Evolutionary conservation across 371 early-diverging fungal species (phyloP), one percentile per base, ranked within the genome.

Genomic region (Catenaria anguillulae): DNA sequence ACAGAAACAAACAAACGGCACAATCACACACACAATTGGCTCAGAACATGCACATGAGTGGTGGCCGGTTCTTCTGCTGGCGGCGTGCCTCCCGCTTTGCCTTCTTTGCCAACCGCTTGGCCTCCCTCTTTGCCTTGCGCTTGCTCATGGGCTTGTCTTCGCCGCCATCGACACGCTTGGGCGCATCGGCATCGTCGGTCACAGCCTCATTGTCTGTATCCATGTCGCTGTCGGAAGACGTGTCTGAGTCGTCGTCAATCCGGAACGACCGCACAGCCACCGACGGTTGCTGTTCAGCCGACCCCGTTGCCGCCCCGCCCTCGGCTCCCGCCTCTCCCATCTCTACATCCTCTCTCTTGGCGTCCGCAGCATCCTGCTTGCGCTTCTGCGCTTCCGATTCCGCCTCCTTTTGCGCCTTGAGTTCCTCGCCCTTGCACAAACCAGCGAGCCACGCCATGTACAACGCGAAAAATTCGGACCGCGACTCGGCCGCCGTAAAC

Each of bases 401-500:
- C 40, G 40, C 10, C 40, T 40, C 40, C 40, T 17, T 17, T 40
- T 5, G 10, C 40, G 40, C 10, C 40, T 5, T 5, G 10, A 40
- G 40, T 17, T 5, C 10, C 40, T 10, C 17, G 40, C 45, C 19
- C 45, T 43, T 43, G 52, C 52, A 58, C 43, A 58, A 17, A 8
- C 15, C 17, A 24, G 42, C 43, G 13, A 58, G 58, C 8, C 24
- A 23, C 13, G 31, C 40, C 24, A 36, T n/a, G 58, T 34, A 58
- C 6, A 84, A 73, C 1, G 62, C 66, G 68, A 83, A 82, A 26
- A 88, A 69, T 64, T 89, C 89, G 19, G 70, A 66, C 33, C 86
- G 70, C 17, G 83, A 80, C 60, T 88, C 89, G 60, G 83, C 82
- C 55, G 86, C 80, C 54, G 85, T 84, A 56, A 90, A 79, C 2